Base-by-base conservation (phyloP, 306 rosid species). In the Vigna radiata region DNA sequence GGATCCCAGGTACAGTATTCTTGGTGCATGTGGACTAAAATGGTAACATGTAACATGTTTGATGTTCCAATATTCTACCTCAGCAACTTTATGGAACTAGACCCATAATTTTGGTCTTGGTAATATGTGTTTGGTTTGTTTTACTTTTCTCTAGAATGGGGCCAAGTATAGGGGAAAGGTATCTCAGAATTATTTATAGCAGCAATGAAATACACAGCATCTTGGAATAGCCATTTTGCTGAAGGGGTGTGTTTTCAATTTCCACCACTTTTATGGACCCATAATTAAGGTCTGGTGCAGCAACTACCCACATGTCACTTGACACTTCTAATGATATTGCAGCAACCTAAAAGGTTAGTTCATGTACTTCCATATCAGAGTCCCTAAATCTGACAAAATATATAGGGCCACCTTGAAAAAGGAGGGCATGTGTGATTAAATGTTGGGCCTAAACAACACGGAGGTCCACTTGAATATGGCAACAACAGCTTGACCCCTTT, bases 401-500 rank as follows among this genome's bases (percentile, higher is more conserved):
- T 62, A 64, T 78, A 70, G 90, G 87, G 67, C 86, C 90, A 82
- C 39, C 29, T 15, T 68, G 63, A 56, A 75, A 82, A 72, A 75
- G 69, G 41, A 62, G 73, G 48, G 46, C 46, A 62, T 6, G 54
- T 60, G 68, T n/a, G 75, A 78, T 52, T 70, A 61, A 76, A 70
- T 81, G 79, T 78, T 85, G 87, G 83, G 86, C 83, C 84, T 43
- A 4, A 69, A 39, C 8, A 46, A 23, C 71, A 56, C 61, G 55
- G 79, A 79, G 83, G 71, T 83, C 88, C 88, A 84, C 81, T 31
- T 56, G 81, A 77, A 67, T 29, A 29, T 75, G 74, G 77, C 71
- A 77, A 76, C 13, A 49, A 47, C 39, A 59, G 56, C 60, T 58
- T 67, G 27, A 72, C 21, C 59, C 59, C 60, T 78, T 68, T 58